phyloP scores from a whole-genome alignment of 371 early-diverging fungal species.

The Chytridium lagenaria region DNA sequence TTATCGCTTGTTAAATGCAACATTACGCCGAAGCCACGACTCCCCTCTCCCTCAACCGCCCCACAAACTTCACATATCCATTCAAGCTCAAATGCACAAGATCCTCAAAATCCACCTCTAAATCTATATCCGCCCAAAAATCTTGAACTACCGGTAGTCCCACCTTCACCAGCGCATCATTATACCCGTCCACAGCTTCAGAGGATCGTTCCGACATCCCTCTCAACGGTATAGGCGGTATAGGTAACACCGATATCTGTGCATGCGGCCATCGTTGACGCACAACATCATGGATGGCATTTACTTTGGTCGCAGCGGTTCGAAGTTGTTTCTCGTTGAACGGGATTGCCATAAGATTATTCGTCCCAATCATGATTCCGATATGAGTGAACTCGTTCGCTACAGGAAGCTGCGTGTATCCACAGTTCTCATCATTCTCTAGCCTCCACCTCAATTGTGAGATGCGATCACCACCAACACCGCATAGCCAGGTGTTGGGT shows the following conservation, averaged over 20 bases:
- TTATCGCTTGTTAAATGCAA: too few species aligned
- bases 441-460: constrained; percentile 21
- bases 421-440: neutral
- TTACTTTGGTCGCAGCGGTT: neutral
- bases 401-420: constrained; percentile 15
- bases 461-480: constrained; percentile 20
- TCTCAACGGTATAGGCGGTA: constrained; percentile 20
- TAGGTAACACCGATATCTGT: constrained; percentile 17
- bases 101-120: constrained; percentile 25
- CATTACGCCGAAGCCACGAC: too few species aligned
- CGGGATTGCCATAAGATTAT: neutral
- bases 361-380: constrained; percentile 25
- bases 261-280: constrained; percentile 15
- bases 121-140: constrained; percentile 13
- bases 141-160: too few species aligned
- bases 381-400: constrained; percentile 6
- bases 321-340: constrained; percentile 2
- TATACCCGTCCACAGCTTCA: constrained; percentile 12
- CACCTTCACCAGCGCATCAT: constrained; percentile 3
- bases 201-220: constrained; percentile 6
- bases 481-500: constrained; percentile 19
- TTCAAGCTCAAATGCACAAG: constrained; percentile 12
- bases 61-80: too few species aligned
- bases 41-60: too few species aligned
- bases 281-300: neutral